These are phyloP conservation scores for Excoecaria cochinchinensis DNA, from an alignment of 345 rosid species.

Conservation along the genomic window DNA sequence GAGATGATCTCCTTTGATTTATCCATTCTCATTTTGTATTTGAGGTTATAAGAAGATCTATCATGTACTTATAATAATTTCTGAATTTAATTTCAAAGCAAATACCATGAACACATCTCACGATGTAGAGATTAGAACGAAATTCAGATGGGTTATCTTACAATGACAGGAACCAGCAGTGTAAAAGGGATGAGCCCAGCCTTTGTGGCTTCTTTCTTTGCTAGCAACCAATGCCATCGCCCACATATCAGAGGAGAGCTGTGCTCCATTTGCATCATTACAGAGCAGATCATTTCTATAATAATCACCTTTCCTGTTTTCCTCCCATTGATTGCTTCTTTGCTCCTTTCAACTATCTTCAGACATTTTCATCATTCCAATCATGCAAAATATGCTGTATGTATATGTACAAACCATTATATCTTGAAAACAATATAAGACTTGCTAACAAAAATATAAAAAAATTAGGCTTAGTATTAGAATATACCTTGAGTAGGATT, in stretches of 20 bases:
- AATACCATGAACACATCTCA: too few relatives aligned
- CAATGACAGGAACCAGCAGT: conserved; percentile 3
- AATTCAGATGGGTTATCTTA: conserved; percentile 3
- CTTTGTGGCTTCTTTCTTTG: conserved; percentile 21
- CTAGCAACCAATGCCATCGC: conserved; percentile 22
- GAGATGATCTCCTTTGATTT: neutral
- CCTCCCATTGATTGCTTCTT: conserved; percentile 2
- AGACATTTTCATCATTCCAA: conserved; percentile 17
- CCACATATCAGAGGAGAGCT: conserved; percentile 27
- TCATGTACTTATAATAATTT: too few relatives aligned
- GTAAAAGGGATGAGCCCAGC: neutral
- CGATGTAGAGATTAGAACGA: too few relatives aligned
- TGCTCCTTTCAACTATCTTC: conserved; percentile 4
- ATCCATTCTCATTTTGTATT: too few relatives aligned
- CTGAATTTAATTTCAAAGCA: too few relatives aligned
- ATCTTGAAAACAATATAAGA: neutral
- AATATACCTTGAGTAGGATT: neutral
- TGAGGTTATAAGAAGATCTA: too few relatives aligned
- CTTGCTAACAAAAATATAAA: neutral
- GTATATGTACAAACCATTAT: neutral
- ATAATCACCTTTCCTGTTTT: conserved; percentile 10
- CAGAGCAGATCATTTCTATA: neutral
- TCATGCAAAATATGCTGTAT: conserved; percentile 13
- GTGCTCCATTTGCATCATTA: conserved; percentile 11
- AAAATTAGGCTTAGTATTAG: neutral